phyloP scores from a whole-genome alignment of 345 rosid species.

The Citrus inodora region DNA sequence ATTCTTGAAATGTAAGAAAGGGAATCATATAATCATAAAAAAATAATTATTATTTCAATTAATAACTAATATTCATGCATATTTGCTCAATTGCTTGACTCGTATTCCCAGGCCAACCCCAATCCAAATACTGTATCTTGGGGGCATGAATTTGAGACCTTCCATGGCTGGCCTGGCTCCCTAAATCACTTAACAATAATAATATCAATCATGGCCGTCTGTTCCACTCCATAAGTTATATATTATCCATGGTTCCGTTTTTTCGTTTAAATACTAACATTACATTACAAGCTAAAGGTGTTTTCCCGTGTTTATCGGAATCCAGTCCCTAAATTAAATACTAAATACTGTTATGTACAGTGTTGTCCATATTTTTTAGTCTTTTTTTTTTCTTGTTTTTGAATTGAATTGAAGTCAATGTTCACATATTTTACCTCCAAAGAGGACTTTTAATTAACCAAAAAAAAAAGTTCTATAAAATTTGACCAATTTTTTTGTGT shows the following conservation, averaged over 20 bases:
- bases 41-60: background rate
- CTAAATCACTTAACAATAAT: background rate
- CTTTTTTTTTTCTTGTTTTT: too few species aligned
- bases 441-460: too few species aligned
- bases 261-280: background rate
- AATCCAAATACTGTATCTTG: constrained; percentile 3
- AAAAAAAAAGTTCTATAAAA: too few species aligned
- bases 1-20: constrained; percentile 32
- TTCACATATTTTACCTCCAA: too few species aligned
- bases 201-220: background rate
- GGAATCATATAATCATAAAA: background rate
- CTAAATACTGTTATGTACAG: too few species aligned
- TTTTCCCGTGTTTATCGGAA: too few species aligned
- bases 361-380: too few species aligned
- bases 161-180: background rate
- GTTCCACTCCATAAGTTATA: background rate
- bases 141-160: constrained; percentile 25
- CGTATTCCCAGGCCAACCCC: constrained; percentile 12
- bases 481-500: too few species aligned
- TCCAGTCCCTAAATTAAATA: too few species aligned
- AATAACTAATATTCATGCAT: constrained; percentile 1
- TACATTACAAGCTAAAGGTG: background rate
- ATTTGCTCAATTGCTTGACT: constrained; percentile 1
- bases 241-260: background rate
- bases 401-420: too few species aligned